phyloP scores from a whole-genome alignment of 176 grass and related monocot species.

The Eragrostis nindensis region DNA sequence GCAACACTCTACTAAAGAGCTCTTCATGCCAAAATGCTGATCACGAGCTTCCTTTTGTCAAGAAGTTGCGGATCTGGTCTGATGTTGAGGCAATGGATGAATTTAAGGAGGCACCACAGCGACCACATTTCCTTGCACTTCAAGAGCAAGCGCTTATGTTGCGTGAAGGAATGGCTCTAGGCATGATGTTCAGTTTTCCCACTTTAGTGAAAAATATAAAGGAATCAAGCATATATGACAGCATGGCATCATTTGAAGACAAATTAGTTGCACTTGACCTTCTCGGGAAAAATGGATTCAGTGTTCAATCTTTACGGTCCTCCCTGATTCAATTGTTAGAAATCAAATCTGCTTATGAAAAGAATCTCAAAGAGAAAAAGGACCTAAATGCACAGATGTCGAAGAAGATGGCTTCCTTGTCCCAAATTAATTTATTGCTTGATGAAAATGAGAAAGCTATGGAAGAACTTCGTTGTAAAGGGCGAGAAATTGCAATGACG shows the following conservation, averaged over 20 bases:
- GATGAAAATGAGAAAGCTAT: constrained; percentile 5
- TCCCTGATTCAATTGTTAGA: constrained; percentile 36
- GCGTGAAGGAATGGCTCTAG: constrained; percentile 64
- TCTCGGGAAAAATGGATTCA: constrained; percentile 54
- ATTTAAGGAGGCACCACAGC: constrained; percentile 41
- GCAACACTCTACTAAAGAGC: too few species aligned
- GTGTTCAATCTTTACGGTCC: constrained; percentile 30
- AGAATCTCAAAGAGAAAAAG: neutral
- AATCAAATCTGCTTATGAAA: neutral
- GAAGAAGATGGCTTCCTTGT: neutral
- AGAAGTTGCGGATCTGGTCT: constrained; percentile 47
- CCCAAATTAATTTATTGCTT: constrained; percentile 19
- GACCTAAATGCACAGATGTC: constrained; percentile 25
- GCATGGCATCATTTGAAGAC: constrained; percentile 28
- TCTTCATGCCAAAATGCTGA: too few species aligned
- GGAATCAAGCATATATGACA: constrained; percentile 31
- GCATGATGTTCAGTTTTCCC: constrained; percentile 54
- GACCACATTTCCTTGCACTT: constrained; percentile 63
- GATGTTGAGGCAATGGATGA: constrained; percentile 53
- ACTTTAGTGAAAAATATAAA: constrained; percentile 40
- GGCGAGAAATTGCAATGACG: constrained; percentile 5
- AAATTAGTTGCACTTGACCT: constrained; percentile 29
- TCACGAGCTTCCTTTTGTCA: neutral
- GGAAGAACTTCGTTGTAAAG: neutral
- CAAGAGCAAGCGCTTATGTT: constrained; percentile 31